Evolutionary conservation across 192 early-diverging fungal genomes (phyloP), one percentile per base, ranked within the genome.

Genomic region (Phlyctochytrium arcticum): DNA sequence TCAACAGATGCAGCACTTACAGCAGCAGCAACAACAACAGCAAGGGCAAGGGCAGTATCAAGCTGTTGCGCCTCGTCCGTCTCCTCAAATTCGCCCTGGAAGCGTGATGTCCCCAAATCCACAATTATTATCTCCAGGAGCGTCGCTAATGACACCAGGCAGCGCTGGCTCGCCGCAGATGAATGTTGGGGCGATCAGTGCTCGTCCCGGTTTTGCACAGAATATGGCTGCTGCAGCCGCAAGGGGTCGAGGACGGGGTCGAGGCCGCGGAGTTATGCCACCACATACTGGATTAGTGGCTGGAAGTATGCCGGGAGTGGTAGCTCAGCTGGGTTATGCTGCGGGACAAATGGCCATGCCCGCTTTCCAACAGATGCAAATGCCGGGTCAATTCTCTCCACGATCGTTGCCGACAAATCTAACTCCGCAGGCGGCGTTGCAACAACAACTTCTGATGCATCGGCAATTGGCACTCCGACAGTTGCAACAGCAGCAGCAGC

Each of bases 401-500:
- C 9, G 54, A 4, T 9, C 27, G 27, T 19, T 24, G 32, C 54
- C 54, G 3, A 21, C n/a, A n/a, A n/a, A n/a, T n/a, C n/a, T n/a
- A n/a, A n/a, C n/a, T n/a, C 54, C 54, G 26, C 54, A 2, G 7
- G 32, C 54, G 21, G 26, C 54, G 32, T 31, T 30, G 32, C 59
- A 61, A 26, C 59, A 61, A 39, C 59, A 61, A 30, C 59, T 24
- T 15, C 19, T 48, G 15, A 24, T 46, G 6, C 59, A 58, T 37
- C 57, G 21, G n/a, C 31, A 29, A 9, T 21, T 37, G 36, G 23
- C 24, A 29, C 34, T 37, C 57, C 57, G 34, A 36, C 57, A 58
- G 21, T n/a, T 58, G 34, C 57, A 58, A 36, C 57, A 58, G 57
- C 24, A 48, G 32, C 59, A 5, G 23, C 59, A 61, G 12, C 59